Conservation (phyloP, 176 grass and related monocot genomes). For the Melocanna baccifera region DNA sequence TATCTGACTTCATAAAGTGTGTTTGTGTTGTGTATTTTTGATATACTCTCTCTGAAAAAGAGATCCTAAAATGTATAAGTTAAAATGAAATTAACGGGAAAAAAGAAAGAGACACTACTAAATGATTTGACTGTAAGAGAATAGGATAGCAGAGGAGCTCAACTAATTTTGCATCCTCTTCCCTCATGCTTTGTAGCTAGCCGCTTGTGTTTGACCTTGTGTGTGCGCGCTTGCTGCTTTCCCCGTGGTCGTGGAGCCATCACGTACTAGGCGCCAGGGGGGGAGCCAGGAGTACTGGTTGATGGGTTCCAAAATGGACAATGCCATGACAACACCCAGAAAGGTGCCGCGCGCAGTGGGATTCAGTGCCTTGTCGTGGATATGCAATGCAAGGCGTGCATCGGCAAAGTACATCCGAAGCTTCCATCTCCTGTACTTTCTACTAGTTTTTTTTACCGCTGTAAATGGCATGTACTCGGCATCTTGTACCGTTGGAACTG, state of each 20-base stretch:
- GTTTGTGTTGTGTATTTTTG: too few relatives aligned
- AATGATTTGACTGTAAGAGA: too few relatives aligned
- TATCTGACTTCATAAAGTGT: too few relatives aligned
- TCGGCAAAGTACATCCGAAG: neutral
- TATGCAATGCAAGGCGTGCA: neutral
- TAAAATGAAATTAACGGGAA: neutral
- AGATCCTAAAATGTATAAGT: neutral
- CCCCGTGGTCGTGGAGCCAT: neutral
- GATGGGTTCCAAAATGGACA: conserved; percentile 15
- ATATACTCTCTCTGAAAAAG: too few relatives aligned
- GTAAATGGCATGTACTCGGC: neutral
- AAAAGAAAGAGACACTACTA: too few relatives aligned
- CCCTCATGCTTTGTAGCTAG: neutral
- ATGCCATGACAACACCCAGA: neutral
- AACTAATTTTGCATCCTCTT: neutral
- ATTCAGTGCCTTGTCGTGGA: neutral
- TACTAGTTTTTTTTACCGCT: too few relatives aligned
- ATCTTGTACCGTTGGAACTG: neutral
- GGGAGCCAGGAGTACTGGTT: neutral
- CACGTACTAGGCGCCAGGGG: neutral
- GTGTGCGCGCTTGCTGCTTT: conserved; percentile 7
- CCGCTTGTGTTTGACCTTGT: neutral
- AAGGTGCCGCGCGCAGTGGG: neutral
- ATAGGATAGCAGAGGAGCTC: neutral
- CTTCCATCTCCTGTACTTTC: neutral